Base-by-base conservation (phyloP, 116 monocot species). In the Posidonia oceanica region DNA sequence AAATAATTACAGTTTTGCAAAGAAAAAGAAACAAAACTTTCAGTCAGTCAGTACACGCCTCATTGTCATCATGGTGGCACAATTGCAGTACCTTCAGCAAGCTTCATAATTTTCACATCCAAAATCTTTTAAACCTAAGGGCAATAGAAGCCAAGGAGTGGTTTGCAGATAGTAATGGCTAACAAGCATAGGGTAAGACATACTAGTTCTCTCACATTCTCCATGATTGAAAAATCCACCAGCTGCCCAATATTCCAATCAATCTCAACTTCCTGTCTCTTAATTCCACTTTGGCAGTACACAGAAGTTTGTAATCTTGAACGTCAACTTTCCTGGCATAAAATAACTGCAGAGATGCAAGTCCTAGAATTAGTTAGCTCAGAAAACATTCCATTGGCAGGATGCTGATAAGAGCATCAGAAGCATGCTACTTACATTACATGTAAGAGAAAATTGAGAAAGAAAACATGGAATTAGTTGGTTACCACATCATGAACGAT, bases 181-280 rank as follows among this genome's bases (percentile, higher is more conserved):
- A 36, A 61, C 14, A 36, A 29, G 13, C 21, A 22, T 22, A 61
- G 4, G 21, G 23, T 61, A 21, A 13, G 36, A 29, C 61, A 61
- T 61, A 36, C 36, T 61, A 21, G 8, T 41, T 38, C 36, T 18
- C 52, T 36, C 16, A 68, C 51, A 8, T 39, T 38, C 21, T 67
- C 21, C 78, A 72, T 2, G 73, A 76, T 14, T 63, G 73, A 37
- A 81, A 52, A 75, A 87, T 74, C 90, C 90, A 94, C 94, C 94
- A 94, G 63, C 83, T 82, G 12, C 94, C 94, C 73, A 94, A 58
- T 58, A 94, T 73, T 74, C 94, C 94, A 56, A 94, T 67, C 41
- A 90, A 64, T 67, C 78, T 69, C 62, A 90, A 57, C 61, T 76
- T 80, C 64, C 48, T 60, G 39, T 83, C 80, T 65, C 71, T 71